These are phyloP conservation scores for Geoglossum glabrum DNA, from an alignment of 495 filamentous ascomycete genomes.

Conservation along the genomic window DNA sequence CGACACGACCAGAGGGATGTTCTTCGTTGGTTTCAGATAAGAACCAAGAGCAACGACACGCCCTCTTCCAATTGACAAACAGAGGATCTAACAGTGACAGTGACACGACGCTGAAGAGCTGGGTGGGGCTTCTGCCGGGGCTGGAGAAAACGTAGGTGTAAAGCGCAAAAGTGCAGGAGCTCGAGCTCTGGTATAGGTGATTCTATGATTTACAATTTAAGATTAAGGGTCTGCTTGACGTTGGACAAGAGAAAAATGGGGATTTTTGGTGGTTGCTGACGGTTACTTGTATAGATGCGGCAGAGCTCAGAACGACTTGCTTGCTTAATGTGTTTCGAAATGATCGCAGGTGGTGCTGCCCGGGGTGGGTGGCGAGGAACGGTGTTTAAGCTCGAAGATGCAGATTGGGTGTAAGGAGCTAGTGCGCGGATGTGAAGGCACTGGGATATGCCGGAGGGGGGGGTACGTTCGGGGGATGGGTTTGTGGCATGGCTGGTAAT, in stretches of 20 bases:
- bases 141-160: too few relatives aligned
- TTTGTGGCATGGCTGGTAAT: background rate
- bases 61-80: background rate
- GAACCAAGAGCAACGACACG: background rate
- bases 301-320: background rate
- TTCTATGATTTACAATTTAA: background rate
- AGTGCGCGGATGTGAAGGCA: background rate
- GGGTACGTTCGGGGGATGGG: too few relatives aligned
- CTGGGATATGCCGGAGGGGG: background rate
- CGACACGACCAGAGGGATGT: background rate
- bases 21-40: constrained; percentile 1
- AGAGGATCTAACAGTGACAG: background rate
- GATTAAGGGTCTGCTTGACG: background rate
- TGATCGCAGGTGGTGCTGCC: background rate
- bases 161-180: background rate
- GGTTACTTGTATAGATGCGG: background rate
- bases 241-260: background rate
- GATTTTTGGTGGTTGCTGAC: background rate
- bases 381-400: background rate
- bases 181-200: background rate
- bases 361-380: background rate
- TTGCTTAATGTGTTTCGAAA: constrained; percentile 2
- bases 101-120: background rate
- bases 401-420: background rate
- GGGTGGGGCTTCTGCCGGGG: too few relatives aligned